Evolutionary conservation across 2,329 filamentous ascomycete genomes (phyloP).

Genomic region (Bisporella sp.): DNA sequence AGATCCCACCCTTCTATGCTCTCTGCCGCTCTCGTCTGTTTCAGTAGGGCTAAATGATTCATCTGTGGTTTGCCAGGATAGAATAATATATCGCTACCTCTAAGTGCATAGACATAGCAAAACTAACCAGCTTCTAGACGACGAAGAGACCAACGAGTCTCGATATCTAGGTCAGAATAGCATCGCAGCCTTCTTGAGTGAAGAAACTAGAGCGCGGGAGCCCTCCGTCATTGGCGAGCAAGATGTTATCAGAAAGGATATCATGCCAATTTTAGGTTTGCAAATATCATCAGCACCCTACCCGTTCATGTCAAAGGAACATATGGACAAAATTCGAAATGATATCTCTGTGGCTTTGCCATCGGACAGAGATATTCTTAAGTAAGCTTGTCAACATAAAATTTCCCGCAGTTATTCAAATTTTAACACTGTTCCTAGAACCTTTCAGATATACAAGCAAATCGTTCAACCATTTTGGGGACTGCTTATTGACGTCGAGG

Average conservation of each 20-base stretch:
- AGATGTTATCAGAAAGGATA: slow-evolving; percentile 50
- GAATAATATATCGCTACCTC: neutral
- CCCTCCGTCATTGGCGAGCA: slow-evolving; percentile 42
- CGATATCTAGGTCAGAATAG: slow-evolving; percentile 62
- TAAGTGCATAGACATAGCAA: neutral
- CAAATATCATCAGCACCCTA: slow-evolving; percentile 58
- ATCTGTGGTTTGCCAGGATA: neutral
- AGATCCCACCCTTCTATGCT: neutral
- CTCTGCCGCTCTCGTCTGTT: neutral
- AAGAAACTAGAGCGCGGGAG: slow-evolving; percentile 44
- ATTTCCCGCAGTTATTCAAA: neutral
- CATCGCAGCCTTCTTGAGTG: slow-evolving; percentile 57
- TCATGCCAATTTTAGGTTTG: slow-evolving; percentile 58
- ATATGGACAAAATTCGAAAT: slow-evolving; percentile 51
- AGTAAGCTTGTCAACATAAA: slow-evolving; percentile 36
- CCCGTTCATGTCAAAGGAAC: slow-evolving; percentile 57
- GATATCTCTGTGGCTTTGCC: slow-evolving; percentile 57
- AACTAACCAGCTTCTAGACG: slow-evolving; percentile 29
- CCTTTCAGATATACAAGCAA: slow-evolving; percentile 61
- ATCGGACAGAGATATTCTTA: slow-evolving; percentile 59
- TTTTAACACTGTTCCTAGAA: slow-evolving; percentile 30
- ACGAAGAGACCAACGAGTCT: slow-evolving; percentile 48
- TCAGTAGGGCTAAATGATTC: neutral
- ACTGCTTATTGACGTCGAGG: slow-evolving; percentile 59
- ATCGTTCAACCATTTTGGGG: slow-evolving; percentile 63